A percentile compares a stretch with the other conserved stretches of the same genome.
These are phyloP conservation scores for Thelephora ganbajun DNA, from an alignment of 768 basidiomycete genomes.

Conservation along the genomic window DNA sequence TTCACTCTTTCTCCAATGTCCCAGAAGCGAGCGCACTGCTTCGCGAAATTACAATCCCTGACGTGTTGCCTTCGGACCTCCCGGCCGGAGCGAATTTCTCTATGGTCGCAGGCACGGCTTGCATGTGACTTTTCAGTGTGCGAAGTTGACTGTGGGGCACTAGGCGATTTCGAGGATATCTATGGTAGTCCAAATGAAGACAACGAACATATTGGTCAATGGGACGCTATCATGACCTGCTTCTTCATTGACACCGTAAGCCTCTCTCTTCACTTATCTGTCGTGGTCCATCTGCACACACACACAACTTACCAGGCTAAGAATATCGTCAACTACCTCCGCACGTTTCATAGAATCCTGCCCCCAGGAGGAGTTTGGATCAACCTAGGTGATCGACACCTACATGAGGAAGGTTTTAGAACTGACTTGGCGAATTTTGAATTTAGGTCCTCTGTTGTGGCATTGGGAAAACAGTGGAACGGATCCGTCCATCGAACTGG, in stretches of 20 bases:
- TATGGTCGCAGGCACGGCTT: slow-evolving; percentile 61
- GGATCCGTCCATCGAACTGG: slow-evolving; percentile 77
- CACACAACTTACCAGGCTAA: slow-evolving; percentile 49
- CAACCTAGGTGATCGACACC: slow-evolving; percentile 45
- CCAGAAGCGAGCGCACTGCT: slow-evolving; percentile 46
- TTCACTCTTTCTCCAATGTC: slow-evolving; percentile 87
- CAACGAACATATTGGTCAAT: slow-evolving; percentile 58
- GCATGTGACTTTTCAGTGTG: not conserved
- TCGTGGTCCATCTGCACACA: too few species aligned
- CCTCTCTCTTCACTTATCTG: not conserved
- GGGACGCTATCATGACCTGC: slow-evolving; percentile 87
- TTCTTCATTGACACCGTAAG: slow-evolving; percentile 94
- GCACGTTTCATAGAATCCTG: slow-evolving; percentile 73
- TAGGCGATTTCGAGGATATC: slow-evolving; percentile 88
- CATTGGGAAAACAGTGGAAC: slow-evolving; percentile 86
- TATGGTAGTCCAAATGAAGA: slow-evolving; percentile 45
- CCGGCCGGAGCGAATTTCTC: slow-evolving; percentile 58
- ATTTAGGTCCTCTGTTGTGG: slow-evolving; percentile 77
- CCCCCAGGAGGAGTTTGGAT: slow-evolving; percentile 86
- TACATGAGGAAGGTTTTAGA: not conserved
- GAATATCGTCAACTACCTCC: slow-evolving; percentile 82
- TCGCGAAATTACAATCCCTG: slow-evolving; percentile 60
- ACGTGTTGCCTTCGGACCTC: slow-evolving; percentile 66
- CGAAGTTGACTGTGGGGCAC: slow-evolving; percentile 1
- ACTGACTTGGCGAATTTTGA: not conserved